Conservation (phyloP, 2,329 filamentous ascomycete species). For the Rutstroemia sp. region DNA sequence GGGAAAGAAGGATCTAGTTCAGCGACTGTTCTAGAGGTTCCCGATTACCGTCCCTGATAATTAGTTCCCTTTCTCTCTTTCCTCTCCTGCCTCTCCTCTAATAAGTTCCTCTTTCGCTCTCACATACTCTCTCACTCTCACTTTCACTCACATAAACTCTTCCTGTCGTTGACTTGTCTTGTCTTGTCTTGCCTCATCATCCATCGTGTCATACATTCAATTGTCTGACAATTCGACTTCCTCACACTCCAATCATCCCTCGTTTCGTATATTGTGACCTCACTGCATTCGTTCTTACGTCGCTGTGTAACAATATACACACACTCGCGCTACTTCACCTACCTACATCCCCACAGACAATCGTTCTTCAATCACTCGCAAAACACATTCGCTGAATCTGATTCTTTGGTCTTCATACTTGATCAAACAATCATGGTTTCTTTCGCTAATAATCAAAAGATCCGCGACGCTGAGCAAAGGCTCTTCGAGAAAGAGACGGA, state of each 20-base stretch:
- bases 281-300: background rate
- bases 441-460: constrained; percentile 16
- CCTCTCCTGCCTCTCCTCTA: background rate
- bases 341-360: too few relatives aligned
- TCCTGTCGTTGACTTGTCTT: background rate
- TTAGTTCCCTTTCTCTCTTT: background rate
- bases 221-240: constrained; percentile 5
- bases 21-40: too few relatives aligned
- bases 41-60: too few relatives aligned
- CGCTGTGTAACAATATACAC: background rate
- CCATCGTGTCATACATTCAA: constrained; percentile 9
- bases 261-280: background rate
- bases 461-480: constrained; percentile 10
- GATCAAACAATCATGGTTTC: constrained; percentile 12
- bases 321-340: background rate
- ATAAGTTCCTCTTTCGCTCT: background rate
- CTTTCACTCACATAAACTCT: background rate
- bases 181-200: background rate
- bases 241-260: background rate
- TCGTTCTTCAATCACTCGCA: background rate
- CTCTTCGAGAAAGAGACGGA: background rate
- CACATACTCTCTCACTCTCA: background rate
- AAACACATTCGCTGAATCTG: constrained; percentile 1
- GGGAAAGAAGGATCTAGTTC: too few relatives aligned
- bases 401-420: background rate